Base-by-base conservation (phyloP, 108 stramenopile species). In the Asterionellopsis glacialis region DNA sequence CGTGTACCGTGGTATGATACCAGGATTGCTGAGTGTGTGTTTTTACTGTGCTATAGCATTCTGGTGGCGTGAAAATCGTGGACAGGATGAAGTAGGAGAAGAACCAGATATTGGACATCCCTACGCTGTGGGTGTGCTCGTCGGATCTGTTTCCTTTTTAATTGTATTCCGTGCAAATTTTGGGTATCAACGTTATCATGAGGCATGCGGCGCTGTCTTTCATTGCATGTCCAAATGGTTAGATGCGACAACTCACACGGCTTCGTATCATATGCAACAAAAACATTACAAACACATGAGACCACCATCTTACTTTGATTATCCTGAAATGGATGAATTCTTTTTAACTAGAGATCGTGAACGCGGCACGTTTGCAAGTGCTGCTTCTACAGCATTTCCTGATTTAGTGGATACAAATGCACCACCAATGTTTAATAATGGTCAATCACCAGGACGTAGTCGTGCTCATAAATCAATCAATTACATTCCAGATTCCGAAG, bases 201-300 rank as follows among this genome's bases (percentile, higher is more conserved):
- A 91, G 61, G 89, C 81, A 0, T 73, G 65, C 18, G 38, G 63
- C 13, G 55, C 58, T 9, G 69, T 76, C 19, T 65, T 82, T 60
- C 65, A 69, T 1, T 68, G 85, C 66, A 83, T 84, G 84, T 54
- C 54, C 54, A 91, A 91, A 67, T 91, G 82, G 74, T 68, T 85
- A 73, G 89, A 91, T 61, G 77, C 82, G 23, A 60, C 76, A 18
- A 59, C 67, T 4, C 77, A 78, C 45, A 55, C 78, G 41, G 73
- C 45, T 9, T 51, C 60, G 25, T 91, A 81, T 69, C 85, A 87
- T 69, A 50, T 83, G 71, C 89, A 87, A 65, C 65, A 65, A 39
- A 64, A 74, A 3, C 80, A 77, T 33, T 80, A 77, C 51, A 52
- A 64, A 1, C 23, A 43, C 22, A 84, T 85, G 67, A 74, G 68